Evolutionary conservation across 345 rosid species (phyloP).

Genomic region (Melaleuca alternifolia): DNA sequence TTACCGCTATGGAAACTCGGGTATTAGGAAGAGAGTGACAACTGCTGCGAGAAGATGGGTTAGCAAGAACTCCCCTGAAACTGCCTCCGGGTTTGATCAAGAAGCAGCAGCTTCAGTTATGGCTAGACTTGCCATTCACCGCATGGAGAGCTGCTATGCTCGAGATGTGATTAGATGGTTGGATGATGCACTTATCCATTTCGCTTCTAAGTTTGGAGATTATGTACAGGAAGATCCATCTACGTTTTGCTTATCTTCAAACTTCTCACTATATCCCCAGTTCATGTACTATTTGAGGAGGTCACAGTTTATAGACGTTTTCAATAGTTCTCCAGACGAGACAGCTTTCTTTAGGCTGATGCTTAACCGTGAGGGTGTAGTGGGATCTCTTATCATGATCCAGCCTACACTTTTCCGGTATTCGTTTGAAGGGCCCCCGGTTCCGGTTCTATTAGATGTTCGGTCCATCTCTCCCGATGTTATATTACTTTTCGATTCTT

Average conservation of each 20-base stretch:
- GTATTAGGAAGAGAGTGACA: conserved; percentile 64
- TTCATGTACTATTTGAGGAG: conserved; percentile 92
- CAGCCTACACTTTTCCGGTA: conserved; percentile 88
- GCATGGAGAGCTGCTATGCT: conserved; percentile 58
- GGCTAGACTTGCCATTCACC: conserved; percentile 85
- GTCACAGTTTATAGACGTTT: conserved; percentile 95
- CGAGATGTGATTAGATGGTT: conserved; percentile 88
- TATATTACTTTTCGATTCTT: conserved; percentile 84
- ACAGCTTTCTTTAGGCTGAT: conserved; percentile 79
- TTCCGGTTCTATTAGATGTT: conserved; percentile 89
- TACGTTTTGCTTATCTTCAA: conserved; percentile 74
- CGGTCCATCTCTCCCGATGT: conserved; percentile 67
- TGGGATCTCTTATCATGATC: conserved; percentile 83
- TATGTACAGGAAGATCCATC: conserved; percentile 87
- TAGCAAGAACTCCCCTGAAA: conserved; percentile 64
- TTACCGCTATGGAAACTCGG: conserved; percentile 61
- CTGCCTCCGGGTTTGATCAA: conserved; percentile 82
- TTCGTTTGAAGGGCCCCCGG: conserved; percentile 89
- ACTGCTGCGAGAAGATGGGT: conserved; percentile 97
- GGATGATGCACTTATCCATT: conserved; percentile 68
- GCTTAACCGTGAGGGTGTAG: conserved; percentile 89
- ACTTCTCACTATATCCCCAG: conserved; percentile 91
- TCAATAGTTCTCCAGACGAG: conserved; percentile 82
- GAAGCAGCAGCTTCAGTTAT: conserved; percentile 93
- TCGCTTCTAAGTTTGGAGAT: conserved; percentile 85